phyloP scores from a whole-genome alignment of 129 eudicot species.

The Escallonia herrerae region DNA sequence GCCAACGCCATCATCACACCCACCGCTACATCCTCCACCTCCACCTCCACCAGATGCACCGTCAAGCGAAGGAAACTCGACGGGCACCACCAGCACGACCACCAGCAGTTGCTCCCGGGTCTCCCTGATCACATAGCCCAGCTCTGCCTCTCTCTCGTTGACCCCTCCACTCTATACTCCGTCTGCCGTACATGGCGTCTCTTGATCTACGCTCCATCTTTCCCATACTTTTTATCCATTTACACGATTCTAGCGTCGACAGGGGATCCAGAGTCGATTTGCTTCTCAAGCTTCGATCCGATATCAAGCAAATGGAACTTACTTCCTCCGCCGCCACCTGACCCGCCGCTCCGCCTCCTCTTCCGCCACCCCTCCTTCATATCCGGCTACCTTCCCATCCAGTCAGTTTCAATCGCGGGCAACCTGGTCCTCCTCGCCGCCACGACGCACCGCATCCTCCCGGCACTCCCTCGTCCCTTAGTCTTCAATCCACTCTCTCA shows the following conservation, averaged over 20 bases:
- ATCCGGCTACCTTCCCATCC: conserved; percentile 58
- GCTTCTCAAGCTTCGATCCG: conserved; percentile 52
- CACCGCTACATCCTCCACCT: conserved; percentile 21
- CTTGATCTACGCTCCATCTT: conserved; percentile 41
- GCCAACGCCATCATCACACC: not conserved
- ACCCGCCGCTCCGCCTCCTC: conserved; percentile 33
- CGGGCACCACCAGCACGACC: conserved; percentile 6
- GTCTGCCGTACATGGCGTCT: conserved; percentile 75
- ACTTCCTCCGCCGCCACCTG: conserved; percentile 36
- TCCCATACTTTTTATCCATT: conserved; percentile 47
- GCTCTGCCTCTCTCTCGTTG: conserved; percentile 48
- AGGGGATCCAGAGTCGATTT: conserved; percentile 10
- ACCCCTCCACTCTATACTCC: conserved; percentile 46
- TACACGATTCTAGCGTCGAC: conserved; percentile 41
- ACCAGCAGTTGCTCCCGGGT: conserved; percentile 44
- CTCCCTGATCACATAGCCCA: conserved; percentile 75
- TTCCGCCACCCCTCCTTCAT: conserved; percentile 72
- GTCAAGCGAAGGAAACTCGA: conserved; percentile 17
- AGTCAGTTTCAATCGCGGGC: conserved; percentile 42
- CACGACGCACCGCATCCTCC: conserved; percentile 40
- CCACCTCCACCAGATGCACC: conserved; percentile 13
- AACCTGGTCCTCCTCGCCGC: conserved; percentile 55
- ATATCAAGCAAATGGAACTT: conserved; percentile 42
- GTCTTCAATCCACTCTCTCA: conserved; percentile 43
- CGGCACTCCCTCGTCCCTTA: conserved; percentile 58